These are phyloP conservation scores for Exophiala bonariae DNA, from an alignment of 2,329 filamentous ascomycete species.

Conservation along the genomic window DNA sequence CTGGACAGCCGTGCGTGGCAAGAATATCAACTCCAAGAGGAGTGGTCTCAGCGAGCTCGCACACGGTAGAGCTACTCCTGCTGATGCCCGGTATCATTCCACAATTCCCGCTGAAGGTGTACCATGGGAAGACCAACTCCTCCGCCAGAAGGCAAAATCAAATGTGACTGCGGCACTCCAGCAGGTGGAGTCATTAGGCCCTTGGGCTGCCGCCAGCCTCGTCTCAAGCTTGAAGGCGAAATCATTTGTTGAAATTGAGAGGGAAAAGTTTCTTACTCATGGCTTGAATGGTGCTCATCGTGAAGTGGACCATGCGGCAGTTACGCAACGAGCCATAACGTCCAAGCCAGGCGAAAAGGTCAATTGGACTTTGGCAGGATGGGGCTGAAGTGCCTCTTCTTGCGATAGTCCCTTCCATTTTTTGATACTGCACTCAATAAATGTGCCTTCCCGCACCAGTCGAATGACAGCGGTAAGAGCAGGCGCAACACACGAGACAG, in stretches of 20 bases:
- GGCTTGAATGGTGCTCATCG: constrained; percentile 48
- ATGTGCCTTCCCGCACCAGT: too few relatives aligned
- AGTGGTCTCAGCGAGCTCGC: constrained; percentile 32
- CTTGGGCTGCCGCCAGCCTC: constrained; percentile 66
- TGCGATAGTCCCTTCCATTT: too few relatives aligned
- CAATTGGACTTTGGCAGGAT: constrained; percentile 51
- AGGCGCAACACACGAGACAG: too few relatives aligned
- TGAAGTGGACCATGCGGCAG: constrained; percentile 38
- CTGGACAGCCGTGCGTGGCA: constrained; percentile 76
- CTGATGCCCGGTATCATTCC: constrained; percentile 29
- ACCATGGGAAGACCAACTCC: constrained; percentile 59
- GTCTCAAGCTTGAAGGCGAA: constrained; percentile 59
- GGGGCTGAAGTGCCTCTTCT: constrained; percentile 39
- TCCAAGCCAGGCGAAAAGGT: constrained; percentile 44
- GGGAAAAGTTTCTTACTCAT: constrained; percentile 60
- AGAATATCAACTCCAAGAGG: constrained; percentile 33
- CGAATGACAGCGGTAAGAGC: too few relatives aligned
- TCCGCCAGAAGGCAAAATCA: constrained; percentile 46
- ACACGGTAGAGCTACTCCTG: constrained; percentile 18
- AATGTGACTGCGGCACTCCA: constrained; percentile 42
- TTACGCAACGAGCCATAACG: constrained; percentile 35
- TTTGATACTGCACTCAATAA: too few relatives aligned
- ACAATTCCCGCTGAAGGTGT: constrained; percentile 53
- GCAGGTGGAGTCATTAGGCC: constrained; percentile 61
- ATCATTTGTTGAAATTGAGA: constrained; percentile 63